Conservation (phyloP, 257 asterid species). For the Solanum piurae region DNA sequence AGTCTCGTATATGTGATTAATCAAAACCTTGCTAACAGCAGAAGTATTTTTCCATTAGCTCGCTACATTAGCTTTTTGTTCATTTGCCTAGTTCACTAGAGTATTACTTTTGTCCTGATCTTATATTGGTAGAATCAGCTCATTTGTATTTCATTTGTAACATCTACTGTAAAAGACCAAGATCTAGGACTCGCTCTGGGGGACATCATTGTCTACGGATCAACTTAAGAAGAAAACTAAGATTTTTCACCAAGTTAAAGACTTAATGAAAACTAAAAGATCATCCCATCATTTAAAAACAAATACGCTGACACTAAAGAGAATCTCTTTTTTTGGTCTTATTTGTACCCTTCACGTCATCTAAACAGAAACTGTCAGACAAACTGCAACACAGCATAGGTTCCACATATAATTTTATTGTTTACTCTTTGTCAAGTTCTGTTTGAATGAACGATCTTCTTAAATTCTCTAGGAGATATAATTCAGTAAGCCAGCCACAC, state of each 20-base stretch:
- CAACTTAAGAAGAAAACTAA: background rate
- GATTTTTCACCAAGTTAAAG: background rate
- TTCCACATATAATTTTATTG: background rate
- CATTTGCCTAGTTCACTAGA: background rate
- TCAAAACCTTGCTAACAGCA: background rate
- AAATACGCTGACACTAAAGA: background rate
- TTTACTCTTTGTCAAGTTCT: background rate
- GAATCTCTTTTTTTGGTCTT: background rate
- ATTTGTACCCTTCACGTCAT: background rate
- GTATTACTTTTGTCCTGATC: background rate
- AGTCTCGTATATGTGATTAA: background rate
- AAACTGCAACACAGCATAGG: background rate
- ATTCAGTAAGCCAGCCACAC: background rate
- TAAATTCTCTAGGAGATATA: background rate
- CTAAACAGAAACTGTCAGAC: background rate
- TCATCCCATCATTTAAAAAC: background rate
- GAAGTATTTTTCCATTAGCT: background rate
- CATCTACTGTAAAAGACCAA: background rate
- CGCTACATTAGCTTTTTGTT: background rate
- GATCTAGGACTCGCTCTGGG: background rate
- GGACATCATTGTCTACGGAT: background rate
- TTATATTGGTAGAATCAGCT: background rate
- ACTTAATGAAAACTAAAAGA: background rate
- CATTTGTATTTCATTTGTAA: background rate
- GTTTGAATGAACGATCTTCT: background rate